phyloP scores from a whole-genome alignment of 768 basidiomycete species.

The Vishniacozyma victoriae region DNA sequence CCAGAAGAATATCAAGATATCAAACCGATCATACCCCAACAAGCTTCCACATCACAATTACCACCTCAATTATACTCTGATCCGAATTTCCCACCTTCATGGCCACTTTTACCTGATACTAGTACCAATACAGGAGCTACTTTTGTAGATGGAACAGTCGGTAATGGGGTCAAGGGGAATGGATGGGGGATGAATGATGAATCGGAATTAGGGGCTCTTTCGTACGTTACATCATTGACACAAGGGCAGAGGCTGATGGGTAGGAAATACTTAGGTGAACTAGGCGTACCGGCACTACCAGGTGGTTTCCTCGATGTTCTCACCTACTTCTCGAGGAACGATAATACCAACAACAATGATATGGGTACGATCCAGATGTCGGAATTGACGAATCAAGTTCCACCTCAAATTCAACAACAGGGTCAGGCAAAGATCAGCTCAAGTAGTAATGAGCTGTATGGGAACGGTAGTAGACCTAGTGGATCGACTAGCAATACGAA shows the following conservation, averaged over 20 bases:
- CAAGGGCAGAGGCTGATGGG: not conserved
- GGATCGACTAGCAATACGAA: no score
- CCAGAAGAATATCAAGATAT: no score
- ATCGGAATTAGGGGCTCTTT: constrained; percentile 31
- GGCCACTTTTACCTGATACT: constrained; percentile 35
- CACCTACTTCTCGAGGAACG: constrained; percentile 15
- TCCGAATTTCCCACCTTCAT: constrained; percentile 35
- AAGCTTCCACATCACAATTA: no score
- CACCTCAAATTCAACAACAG: not conserved
- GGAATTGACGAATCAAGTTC: not conserved
- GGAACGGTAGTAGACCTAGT: no score
- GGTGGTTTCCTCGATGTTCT: constrained; percentile 35
- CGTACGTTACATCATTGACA: constrained; percentile 14
- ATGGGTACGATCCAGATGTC: not conserved
- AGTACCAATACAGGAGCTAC: constrained; percentile 2
- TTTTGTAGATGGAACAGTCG: constrained; percentile 2
- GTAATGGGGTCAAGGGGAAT: constrained; percentile 4
- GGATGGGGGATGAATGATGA: constrained; percentile 26
- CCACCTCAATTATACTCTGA: constrained; percentile 23
- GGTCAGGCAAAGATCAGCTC: no score
- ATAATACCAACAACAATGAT: not conserved
- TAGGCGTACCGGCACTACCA: constrained; percentile 33
- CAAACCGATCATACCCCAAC: no score
- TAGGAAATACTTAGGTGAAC: constrained; percentile 35
- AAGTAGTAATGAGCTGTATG: no score